A percentile compares a stretch with the other conserved stretches of the same genome.
These are phyloP conservation scores for Colletotrichum euphorbiae DNA, from an alignment of 2,329 filamentous ascomycete species.

Conservation along the genomic window DNA sequence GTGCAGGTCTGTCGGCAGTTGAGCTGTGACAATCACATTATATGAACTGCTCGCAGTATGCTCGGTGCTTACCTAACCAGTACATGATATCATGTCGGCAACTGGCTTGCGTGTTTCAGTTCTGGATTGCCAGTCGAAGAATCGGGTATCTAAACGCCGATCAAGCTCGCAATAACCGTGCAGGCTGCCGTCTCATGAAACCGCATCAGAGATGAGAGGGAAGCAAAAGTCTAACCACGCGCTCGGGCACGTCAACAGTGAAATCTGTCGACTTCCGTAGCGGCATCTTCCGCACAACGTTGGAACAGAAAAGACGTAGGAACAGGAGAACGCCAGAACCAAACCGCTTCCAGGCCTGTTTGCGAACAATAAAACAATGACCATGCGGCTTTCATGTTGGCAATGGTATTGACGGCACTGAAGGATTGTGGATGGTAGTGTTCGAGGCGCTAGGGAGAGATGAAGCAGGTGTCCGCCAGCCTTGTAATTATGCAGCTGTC, in stretches of 20 bases:
- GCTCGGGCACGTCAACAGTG: background rate
- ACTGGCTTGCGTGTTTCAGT: slow-evolving; percentile 14
- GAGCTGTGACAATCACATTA: slow-evolving; percentile 3
- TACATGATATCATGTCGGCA: slow-evolving; percentile 1
- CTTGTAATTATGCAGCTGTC: slow-evolving; percentile 27
- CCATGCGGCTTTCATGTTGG: background rate
- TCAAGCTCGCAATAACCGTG: background rate
- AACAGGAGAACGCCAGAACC: background rate
- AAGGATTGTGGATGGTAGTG: background rate
- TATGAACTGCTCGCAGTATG: background rate
- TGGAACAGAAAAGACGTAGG: slow-evolving; percentile 3
- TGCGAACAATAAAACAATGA: slow-evolving; percentile 12
- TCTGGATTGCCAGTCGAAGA: background rate
- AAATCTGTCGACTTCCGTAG: background rate
- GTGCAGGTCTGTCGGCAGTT: background rate
- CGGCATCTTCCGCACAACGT: slow-evolving; percentile 12
- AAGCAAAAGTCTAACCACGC: slow-evolving; percentile 8
- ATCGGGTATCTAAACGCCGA: slow-evolving; percentile 15
- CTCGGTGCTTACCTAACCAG: background rate
- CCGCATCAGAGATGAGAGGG: slow-evolving; percentile 1
- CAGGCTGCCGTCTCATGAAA: slow-evolving; percentile 6
- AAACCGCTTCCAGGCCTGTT: slow-evolving; percentile 1
- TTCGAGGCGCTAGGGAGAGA: background rate
- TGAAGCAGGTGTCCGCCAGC: slow-evolving; percentile 30
- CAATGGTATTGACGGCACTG: background rate